A percentile compares a stretch with the other conserved stretches of the same genome.
Conservation (phyloP, 2,329 filamentous ascomycete genomes). For the Hortaea sp. region DNA sequence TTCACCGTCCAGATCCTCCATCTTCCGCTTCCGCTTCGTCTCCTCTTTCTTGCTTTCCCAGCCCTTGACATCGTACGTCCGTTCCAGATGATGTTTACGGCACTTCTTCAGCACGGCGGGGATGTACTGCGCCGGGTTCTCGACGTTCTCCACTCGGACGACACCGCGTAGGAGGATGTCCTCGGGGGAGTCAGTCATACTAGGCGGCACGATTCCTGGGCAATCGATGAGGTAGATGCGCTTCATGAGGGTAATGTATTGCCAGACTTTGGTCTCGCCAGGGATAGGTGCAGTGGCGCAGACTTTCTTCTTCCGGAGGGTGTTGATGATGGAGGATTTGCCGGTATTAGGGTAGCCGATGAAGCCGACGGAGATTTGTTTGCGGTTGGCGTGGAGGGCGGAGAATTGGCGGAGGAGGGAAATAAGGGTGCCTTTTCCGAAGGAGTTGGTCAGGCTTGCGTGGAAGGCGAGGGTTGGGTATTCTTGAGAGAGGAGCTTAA, state of each 20-base stretch:
- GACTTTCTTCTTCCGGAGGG: constrained; percentile 85
- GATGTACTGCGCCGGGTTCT: constrained; percentile 94
- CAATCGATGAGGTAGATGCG: constrained; percentile 93
- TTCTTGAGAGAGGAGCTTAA: constrained; percentile 76
- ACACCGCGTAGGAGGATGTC: constrained; percentile 86
- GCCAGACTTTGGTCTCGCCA: constrained; percentile 96
- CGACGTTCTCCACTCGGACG: constrained; percentile 88
- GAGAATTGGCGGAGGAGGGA: constrained; percentile 88
- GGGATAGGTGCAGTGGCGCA: constrained; percentile 90
- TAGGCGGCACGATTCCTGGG: constrained; percentile 89
- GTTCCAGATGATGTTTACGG: constrained; percentile 78
- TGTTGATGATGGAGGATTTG: constrained; percentile 97
- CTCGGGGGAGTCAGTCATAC: constrained; percentile 68
- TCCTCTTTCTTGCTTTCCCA: constrained; percentile 35
- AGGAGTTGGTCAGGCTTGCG: constrained; percentile 87
- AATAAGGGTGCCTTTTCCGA: constrained; percentile 91
- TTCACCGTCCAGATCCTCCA: neutral
- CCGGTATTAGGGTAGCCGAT: constrained; percentile 89
- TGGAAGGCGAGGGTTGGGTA: constrained; percentile 93
- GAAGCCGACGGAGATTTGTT: constrained; percentile 87
- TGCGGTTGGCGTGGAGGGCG: constrained; percentile 75
- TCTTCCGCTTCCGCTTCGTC: constrained; percentile 1
- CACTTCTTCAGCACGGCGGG: constrained; percentile 69
- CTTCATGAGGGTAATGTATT: constrained; percentile 93
- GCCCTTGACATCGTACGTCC: constrained; percentile 80